Base-by-base conservation (phyloP, 2,329 filamentous ascomycete genomes). In the Cercospora citrullina region DNA sequence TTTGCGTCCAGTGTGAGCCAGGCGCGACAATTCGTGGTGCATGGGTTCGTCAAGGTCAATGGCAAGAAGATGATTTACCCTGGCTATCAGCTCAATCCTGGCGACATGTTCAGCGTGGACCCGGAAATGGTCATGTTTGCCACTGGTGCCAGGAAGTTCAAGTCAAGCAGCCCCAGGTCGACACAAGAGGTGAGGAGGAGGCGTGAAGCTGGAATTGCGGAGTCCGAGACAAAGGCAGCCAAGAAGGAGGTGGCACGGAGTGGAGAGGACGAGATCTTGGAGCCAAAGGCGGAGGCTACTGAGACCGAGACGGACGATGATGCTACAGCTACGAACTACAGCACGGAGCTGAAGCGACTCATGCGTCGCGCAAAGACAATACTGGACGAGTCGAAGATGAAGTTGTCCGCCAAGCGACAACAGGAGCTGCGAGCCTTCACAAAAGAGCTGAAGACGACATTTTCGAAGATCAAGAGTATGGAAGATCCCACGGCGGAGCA, bases 101-200 rank as follows among this genome's bases (percentile, higher is more conserved):
- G 95, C 73, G 95, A 99, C 79, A 92, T 99, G 89, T 99, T 99
- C 85, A 93, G 96, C 79, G 94, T 99, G 75, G 91, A 97, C 21
- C 86, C 91, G 39, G 92, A 97, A 45, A 89, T 90, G 74, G 95
- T 99, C 66, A 86, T 99, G 80, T 94, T 87, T 75, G 94, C 92
- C 36, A 97, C 94, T 1, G 95, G 95, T 67, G 85, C 87, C 28
- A 86, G 87, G 60, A 80, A 79, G 72, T 67, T 71, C 60, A 75
- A 76, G 65, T 75, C 73, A 64, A 66, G 68, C 48, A 75, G 69
- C 59, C 69, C 74, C 70, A 77, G 57, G 68, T 75, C 42, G 66
- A 68, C 65, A 14, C 75, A 72, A 69, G 74, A 69, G 55, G 45
- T 63, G 55, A 61, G 60, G 63, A 69, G 67, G 28, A 48, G 53